Base-by-base conservation (phyloP, 805 yeast genomes). In the Ogataea saltuana region DNA sequence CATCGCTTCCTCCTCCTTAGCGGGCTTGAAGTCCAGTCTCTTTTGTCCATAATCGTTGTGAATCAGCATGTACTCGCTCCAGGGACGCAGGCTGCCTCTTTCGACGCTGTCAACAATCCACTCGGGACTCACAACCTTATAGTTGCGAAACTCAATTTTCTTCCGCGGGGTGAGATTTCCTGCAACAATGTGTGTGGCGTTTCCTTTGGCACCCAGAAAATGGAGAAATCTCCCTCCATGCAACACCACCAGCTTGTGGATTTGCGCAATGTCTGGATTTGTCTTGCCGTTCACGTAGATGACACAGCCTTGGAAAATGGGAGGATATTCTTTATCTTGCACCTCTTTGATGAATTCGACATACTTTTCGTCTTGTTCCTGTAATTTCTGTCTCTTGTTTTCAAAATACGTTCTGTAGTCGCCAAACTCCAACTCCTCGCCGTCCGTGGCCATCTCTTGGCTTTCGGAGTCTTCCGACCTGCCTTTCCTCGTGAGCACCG, bases 231-330 rank as follows among this genome's bases (percentile, higher is more conserved):
- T 72, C 0, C 99, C 99, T 1, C 98, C 97, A 62, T 90, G 76
- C 8, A 79, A 52, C 2, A 86, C 77, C 2, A 91, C 81, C 51
- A 88, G 54, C 42, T 81, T 75, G 55, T 86, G 91, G 22, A 93
- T 65, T 46, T 79, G 83, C 31, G 76, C 66, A 12, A 88, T 75
- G n/a, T 90, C 79, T 0, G 98, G 98, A 2, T 65, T 67, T 0
- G 98, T 91, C 55, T 85, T 80, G 1, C 99, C 99, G 56, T 89
- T 90, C n/a, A 91, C 88, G 60, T 85, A 81, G 4, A 91, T 72
- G 1, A 70, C 63, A 59, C 90, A 86, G 1, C 74, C 79, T 27
- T 67, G 55, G 58, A 91, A 89, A 1, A 90, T 68, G 2, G 62
- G 63, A 1, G 74, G 65, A 27, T 53, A 46, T 13, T 44, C 48